phyloP scores from a whole-genome alignment of 129 eudicot genomes.

The Glebionis coronaria region DNA sequence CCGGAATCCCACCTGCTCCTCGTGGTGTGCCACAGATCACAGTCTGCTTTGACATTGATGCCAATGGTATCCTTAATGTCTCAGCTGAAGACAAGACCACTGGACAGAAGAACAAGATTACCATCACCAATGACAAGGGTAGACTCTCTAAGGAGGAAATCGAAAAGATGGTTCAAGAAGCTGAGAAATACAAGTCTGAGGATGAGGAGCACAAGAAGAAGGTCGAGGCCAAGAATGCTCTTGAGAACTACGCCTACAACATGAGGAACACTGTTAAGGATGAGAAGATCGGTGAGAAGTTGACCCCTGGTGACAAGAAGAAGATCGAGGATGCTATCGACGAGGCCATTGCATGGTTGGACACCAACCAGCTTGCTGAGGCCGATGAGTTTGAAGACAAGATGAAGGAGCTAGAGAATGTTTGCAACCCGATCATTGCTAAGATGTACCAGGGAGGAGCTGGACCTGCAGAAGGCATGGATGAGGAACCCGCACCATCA shows the following conservation, averaged over 20 bases:
- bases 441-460: constrained; percentile 69
- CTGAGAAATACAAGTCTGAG: constrained; percentile 58
- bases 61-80: constrained; percentile 59
- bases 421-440: constrained; percentile 56
- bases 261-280: constrained; percentile 57
- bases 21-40: constrained; percentile 50
- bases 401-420: constrained; percentile 58
- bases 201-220: constrained; percentile 61
- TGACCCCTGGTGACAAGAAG: constrained; percentile 51
- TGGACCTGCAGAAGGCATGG: constrained; percentile 51
- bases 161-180: constrained; percentile 60
- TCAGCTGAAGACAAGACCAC: constrained; percentile 61
- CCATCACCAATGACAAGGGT: constrained; percentile 57
- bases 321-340: constrained; percentile 57
- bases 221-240: constrained; percentile 53
- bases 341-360: constrained; percentile 55
- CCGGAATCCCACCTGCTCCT: constrained; percentile 45
- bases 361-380: constrained; percentile 52
- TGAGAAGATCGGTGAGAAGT: constrained; percentile 57
- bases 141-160: constrained; percentile 47
- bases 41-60: constrained; percentile 60
- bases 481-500: constrained; percentile 51
- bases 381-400: constrained; percentile 60
- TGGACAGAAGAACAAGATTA: constrained; percentile 57
- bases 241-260: constrained; percentile 76